Base-by-base conservation (phyloP, 2,329 filamentous ascomycete genomes). In the Colletotrichum cuscutae region DNA sequence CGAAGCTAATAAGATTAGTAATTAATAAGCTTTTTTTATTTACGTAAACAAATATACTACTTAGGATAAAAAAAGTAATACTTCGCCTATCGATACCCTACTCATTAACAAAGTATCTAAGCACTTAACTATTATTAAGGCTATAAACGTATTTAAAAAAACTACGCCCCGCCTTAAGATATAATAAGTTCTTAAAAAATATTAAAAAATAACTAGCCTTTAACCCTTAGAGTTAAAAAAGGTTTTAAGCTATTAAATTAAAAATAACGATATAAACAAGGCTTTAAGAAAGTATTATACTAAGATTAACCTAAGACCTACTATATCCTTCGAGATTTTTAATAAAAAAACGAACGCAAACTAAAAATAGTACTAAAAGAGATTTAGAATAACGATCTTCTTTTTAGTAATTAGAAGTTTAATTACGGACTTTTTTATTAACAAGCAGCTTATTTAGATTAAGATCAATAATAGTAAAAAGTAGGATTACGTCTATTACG, bases 281-380 rank as follows among this genome's bases (percentile, higher is more conserved):
- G 66, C 66, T 0, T 9, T 68, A 1, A 24, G 12, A 0, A 11
- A 54, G 0, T 68, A 60, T 52, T 60, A 60, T 1, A n/a, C 5
- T 0, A 4, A 0, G 1, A n/a, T 68, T 22, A 7, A 8, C 12
- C 9, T 56, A 2, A 1, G 24, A 1, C 0, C 35, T 1, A 1
- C 3, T 2, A 24, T 11, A 11, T 57, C 66, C 0, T 65, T 68
- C 9, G n/a, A 13, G 1, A 2, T 68, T 15, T 4, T 52, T 11
- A 32, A 15, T 35, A 57, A 24, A 0, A 59, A 68, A 2, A 68
- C 66, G 1, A 32, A 65, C 4, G 2, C 11, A 9, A n/a, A 6
- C 8, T 24, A 28, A 24, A 35, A 22, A 26, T 2, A 0, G 1
- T 68, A 60, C 4, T 68, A 60, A 60, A 7, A 37, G 6, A 35